These are phyloP conservation scores for Aspergillus thermomutatus DNA, from an alignment of 2,329 filamentous ascomycete species.

Conservation along the genomic window DNA sequence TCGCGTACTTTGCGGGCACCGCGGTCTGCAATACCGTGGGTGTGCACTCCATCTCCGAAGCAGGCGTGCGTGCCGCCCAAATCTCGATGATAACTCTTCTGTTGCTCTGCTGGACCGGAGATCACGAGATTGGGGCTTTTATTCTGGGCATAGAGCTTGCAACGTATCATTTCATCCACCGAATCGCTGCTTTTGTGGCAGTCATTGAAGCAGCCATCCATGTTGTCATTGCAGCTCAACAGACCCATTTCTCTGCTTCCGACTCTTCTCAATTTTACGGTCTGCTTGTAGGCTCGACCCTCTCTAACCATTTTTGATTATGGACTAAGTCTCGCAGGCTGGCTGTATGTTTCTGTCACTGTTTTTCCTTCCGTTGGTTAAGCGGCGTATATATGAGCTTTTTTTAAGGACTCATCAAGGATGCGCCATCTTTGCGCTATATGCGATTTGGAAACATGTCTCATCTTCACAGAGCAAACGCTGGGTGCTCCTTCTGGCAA, in stretches of 20 bases:
- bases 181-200: background rate
- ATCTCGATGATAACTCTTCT: background rate
- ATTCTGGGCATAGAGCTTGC: background rate
- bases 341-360: conserved; percentile 3
- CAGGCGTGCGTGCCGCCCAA: background rate
- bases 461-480: no score
- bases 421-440: conserved; percentile 1
- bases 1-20: background rate
- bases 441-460: conserved; percentile 4
- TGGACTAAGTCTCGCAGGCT: background rate
- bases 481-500: background rate
- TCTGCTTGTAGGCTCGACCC: background rate
- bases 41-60: background rate
- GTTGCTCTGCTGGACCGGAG: background rate
- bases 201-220: conserved; percentile 1
- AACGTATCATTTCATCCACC: background rate
- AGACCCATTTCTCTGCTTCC: background rate
- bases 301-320: background rate
- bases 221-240: background rate
- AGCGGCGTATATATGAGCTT: background rate
- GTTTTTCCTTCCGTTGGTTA: background rate
- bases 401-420: background rate
- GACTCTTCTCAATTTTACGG: background rate
- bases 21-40: background rate
- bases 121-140: background rate